phyloP scores from a whole-genome alignment of 805 yeast species.

The Tetrapisispora nanseiensis region DNA sequence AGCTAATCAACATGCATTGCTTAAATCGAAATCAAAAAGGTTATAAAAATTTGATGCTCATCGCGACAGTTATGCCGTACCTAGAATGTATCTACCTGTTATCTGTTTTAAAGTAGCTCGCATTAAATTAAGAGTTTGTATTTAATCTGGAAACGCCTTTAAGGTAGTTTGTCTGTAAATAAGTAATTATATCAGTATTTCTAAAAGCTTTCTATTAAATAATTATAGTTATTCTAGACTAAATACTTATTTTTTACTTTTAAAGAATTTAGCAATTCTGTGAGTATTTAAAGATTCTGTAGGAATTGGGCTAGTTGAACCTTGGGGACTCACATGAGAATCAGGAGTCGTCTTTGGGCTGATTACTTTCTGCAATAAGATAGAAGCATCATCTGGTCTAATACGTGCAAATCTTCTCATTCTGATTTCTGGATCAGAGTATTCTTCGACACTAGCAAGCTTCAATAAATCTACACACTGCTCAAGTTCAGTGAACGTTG shows the following conservation, averaged over 20 bases:
- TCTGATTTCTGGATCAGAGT: constrained; percentile 44
- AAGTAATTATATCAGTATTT: too few species aligned
- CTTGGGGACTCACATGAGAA: neutral
- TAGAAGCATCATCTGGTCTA: constrained; percentile 59
- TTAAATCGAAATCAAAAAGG: too few species aligned
- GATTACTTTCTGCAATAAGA: constrained; percentile 42
- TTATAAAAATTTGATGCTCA: neutral
- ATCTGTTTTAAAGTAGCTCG: too few species aligned
- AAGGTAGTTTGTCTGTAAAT: too few species aligned
- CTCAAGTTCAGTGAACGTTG: constrained; percentile 68
- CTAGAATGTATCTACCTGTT: neutral
- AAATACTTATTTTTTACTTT: neutral
- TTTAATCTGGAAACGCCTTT: too few species aligned
- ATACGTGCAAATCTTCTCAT: constrained; percentile 65
- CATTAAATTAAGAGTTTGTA: too few species aligned
- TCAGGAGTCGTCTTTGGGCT: neutral
- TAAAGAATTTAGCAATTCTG: constrained; percentile 5
- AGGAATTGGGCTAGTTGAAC: constrained; percentile 2
- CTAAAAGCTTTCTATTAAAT: too few species aligned
- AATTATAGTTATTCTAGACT: too few species aligned
- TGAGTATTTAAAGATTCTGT: constrained; percentile 1
- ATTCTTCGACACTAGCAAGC: constrained; percentile 54
- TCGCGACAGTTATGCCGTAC: neutral
- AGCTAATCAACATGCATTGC: neutral
- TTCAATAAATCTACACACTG: constrained; percentile 69